These are phyloP conservation scores for Hanseniaspora sp. DNA, from an alignment of 1,139 yeast genomes.

Conservation along the genomic window DNA sequence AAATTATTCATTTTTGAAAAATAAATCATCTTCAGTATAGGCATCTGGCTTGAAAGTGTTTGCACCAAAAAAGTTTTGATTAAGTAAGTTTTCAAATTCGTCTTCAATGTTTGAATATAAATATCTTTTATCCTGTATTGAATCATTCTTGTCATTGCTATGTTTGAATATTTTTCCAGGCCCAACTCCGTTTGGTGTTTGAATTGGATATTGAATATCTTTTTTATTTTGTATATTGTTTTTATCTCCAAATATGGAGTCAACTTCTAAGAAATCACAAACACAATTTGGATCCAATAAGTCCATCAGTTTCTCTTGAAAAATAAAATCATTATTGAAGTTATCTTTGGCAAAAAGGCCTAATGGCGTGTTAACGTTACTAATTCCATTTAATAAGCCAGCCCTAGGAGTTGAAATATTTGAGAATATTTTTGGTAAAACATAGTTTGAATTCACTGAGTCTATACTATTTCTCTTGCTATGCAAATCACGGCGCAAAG, in stretches of 20 bases:
- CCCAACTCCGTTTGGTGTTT: not conserved
- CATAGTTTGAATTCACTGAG: not conserved
- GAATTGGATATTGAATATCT: not conserved
- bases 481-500: not conserved
- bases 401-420: not conserved
- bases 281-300: constrained; percentile 1
- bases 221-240: not conserved
- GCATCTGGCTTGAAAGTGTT: constrained; percentile 1
- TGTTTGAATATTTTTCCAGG: not conserved
- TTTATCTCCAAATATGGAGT: not conserved
- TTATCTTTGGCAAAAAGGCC: not conserved
- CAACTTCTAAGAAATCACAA: not conserved
- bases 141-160: not conserved
- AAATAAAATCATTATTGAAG: not conserved
- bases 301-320: not conserved
- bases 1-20: not conserved
- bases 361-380: not conserved
- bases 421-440: not conserved
- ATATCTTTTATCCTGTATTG: not conserved
- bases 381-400: not conserved
- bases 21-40: constrained; percentile 1
- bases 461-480: not conserved
- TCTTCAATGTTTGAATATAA: not conserved
- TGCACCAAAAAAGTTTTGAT: constrained; percentile 1
- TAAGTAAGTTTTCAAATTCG: not conserved